Evolutionary conservation across 75 land plant species (phyloP).

Genomic region (Cunninghamia lanceolata): DNA sequence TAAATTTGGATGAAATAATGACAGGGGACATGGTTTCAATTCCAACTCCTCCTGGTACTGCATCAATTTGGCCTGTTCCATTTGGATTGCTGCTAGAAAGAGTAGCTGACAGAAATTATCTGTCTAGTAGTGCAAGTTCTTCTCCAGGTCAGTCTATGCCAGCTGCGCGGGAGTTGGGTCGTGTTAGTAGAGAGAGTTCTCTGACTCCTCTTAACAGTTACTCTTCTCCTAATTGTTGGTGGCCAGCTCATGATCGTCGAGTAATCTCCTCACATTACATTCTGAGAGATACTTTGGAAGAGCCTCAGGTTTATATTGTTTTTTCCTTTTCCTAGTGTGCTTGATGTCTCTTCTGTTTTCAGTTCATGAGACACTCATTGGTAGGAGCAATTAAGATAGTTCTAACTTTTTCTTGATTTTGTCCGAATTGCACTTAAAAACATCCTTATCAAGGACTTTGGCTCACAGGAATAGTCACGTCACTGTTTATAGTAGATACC

Average conservation of each 20-base stretch:
- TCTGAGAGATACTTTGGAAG: constrained; percentile 76
- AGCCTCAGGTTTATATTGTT: constrained; percentile 54
- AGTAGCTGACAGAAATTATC: constrained; percentile 31
- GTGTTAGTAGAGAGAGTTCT: constrained; percentile 34
- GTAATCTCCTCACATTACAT: constrained; percentile 57
- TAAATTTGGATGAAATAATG: constrained; percentile 7
- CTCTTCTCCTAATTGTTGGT: constrained; percentile 12
- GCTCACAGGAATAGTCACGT: too few relatives aligned
- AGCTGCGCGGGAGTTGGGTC: constrained; percentile 25
- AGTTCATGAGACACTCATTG: neutral
- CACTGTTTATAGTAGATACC: too few relatives aligned
- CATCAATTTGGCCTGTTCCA: constrained; percentile 88
- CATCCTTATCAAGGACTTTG: neutral
- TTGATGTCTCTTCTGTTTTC: neutral
- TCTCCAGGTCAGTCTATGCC: constrained; percentile 19
- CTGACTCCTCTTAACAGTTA: constrained; percentile 21
- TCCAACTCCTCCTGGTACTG: constrained; percentile 59
- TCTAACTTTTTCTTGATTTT: neutral
- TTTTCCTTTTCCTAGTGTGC: neutral
- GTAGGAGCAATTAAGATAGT: neutral
- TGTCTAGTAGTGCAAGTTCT: constrained; percentile 17
- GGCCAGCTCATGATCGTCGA: constrained; percentile 11
- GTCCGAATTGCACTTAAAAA: neutral
- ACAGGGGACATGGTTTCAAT: constrained; percentile 78
- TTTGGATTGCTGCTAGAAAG: constrained; percentile 84